Base-by-base conservation (phyloP, 495 filamentous ascomycete genomes). In the Daldinia vernicosa region DNA sequence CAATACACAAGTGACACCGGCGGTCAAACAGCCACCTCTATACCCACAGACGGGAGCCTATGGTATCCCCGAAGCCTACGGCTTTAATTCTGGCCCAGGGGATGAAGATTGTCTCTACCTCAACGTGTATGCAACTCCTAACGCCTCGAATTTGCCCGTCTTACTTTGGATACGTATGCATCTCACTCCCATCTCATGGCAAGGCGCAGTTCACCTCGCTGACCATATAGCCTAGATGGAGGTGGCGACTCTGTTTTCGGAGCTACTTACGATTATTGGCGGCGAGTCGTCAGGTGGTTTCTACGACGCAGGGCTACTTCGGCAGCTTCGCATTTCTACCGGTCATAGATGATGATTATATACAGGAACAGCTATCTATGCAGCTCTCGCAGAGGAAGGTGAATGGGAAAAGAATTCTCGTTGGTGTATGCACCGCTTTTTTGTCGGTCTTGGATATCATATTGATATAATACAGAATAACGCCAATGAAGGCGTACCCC, bases 211-310 rank as follows among this genome's bases (percentile, higher is more conserved):
- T 56, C 0, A 33, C 9, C n/a, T 47, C 22, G 43, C 65, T 68
- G 43, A 51, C 45, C 12, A 4, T n/a, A 19, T 52, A 7, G 4
- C 60, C 6, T 30, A 75, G 78, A 83, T 75, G 78, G 80, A 32
- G 81, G 81, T n/a, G 81, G 81, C 17, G 76, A 82, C 52, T 78
- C 80, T 35, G 67, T 76, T 57, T 80, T 80, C 51, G 82, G 80
- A 7, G 77, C 80, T 11, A 65, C 65, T 1, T 81, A 83, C 54
- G 80, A 80, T 65, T 1, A 83, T 94, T 12, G 84, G 87, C 63
- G 92, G 92, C 15, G 88, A 93, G 62, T 90, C 87, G 6, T 90
- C 92, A 3, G 92, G 92, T 28, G 22, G 67, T 71, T 54, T 76
- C 74, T n/a, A 76, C 74, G 6, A 76, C 70, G 8, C 55, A 53